Percentiles rank a stretch among this genome's conserved stretches.
Conservation (phyloP, 2,329 filamentous ascomycete species). For the Orbilia ellipsospora region DNA sequence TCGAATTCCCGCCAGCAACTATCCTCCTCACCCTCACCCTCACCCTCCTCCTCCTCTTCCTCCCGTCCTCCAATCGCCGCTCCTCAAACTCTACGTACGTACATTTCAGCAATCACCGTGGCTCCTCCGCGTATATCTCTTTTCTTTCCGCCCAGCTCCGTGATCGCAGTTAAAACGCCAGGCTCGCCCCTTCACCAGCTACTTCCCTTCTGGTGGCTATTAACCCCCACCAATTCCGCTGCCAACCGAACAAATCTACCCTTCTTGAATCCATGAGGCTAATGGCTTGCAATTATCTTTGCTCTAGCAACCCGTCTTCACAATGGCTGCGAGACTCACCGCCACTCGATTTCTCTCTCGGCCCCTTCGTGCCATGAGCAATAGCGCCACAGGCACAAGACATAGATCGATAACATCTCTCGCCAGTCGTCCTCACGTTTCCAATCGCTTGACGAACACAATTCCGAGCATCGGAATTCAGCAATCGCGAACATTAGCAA, state of each 20-base stretch:
- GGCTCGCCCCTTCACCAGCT: neutral
- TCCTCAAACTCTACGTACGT: too few relatives aligned
- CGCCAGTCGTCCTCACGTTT: slow-evolving; percentile 3
- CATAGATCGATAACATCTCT: slow-evolving; percentile 41
- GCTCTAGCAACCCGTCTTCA: neutral
- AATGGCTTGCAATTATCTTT: neutral
- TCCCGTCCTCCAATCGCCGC: neutral
- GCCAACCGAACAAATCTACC: neutral
- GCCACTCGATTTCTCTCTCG: slow-evolving; percentile 34
- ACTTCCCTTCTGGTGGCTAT: neutral
- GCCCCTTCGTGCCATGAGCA: slow-evolving; percentile 6
- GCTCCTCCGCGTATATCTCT: too few relatives aligned
- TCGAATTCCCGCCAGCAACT: neutral
- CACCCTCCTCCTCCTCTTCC: neutral
- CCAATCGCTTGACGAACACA: neutral
- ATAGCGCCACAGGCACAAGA: neutral
- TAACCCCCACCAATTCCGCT: neutral
- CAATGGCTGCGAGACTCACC: slow-evolving; percentile 25
- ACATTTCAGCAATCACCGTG: too few relatives aligned
- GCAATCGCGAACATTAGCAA: slow-evolving; percentile 36
- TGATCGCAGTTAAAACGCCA: neutral
- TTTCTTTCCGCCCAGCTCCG: neutral
- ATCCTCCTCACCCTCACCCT: neutral
- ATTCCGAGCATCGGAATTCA: slow-evolving; percentile 17
- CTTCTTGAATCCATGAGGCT: neutral